Evolutionary conservation across 768 basidiomycete genomes (phyloP).

Genomic region (Phanerodontia chrysosporium): DNA sequence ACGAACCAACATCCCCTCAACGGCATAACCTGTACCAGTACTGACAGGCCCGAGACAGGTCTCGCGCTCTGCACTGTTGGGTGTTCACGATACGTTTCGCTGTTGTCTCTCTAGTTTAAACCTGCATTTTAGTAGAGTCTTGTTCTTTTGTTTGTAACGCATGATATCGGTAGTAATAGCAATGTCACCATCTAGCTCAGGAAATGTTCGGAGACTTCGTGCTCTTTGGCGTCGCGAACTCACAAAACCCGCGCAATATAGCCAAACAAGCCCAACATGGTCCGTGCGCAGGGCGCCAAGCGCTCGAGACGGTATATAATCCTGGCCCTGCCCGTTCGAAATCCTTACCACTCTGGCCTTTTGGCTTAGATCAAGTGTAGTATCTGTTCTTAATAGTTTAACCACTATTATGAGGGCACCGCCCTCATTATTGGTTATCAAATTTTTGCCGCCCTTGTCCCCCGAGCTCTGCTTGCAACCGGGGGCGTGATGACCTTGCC

Average conservation of each 20-base stretch:
- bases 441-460: slow-evolving; percentile 21
- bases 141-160: neutral
- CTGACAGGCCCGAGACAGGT: neutral
- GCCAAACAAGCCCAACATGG: slow-evolving; percentile 8
- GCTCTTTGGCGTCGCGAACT: no score
- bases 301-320: slow-evolving; percentile 4
- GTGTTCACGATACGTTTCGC: neutral
- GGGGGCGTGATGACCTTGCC: slow-evolving; percentile 26
- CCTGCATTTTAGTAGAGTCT: neutral
- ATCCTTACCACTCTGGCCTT: slow-evolving; percentile 51
- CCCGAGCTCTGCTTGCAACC: slow-evolving; percentile 26
- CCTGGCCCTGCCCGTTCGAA: neutral
- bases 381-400: slow-evolving; percentile 66
- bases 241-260: neutral
- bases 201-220: no score
- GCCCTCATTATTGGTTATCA: slow-evolving; percentile 29
- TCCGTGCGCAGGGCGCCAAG: slow-evolving; percentile 9
- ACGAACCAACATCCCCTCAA: neutral
- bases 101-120: neutral
- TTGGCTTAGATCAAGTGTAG: slow-evolving; percentile 79
- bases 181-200: neutral
- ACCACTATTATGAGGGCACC: slow-evolving; percentile 35
- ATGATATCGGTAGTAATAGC: neutral
- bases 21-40: neutral
- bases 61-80: neutral